Percentiles rank a stretch among this genome's conserved stretches.
These are phyloP conservation scores for Sclerotinia minor DNA, from an alignment of 2,329 filamentous ascomycete species.

Conservation along the genomic window DNA sequence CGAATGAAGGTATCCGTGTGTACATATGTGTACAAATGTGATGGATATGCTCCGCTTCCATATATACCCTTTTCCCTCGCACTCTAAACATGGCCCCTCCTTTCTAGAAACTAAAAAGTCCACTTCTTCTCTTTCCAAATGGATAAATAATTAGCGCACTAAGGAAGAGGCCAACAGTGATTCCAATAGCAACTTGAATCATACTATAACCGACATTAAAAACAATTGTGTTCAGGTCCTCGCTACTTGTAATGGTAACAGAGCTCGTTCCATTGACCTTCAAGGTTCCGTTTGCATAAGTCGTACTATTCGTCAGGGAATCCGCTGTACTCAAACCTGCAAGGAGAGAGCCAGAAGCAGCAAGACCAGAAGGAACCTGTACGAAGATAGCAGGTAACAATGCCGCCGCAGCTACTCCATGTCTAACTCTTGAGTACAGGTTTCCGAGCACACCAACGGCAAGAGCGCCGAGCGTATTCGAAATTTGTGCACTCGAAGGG, in stretches of 20 bases:
- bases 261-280: slow-evolving; percentile 37
- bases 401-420: slow-evolving; percentile 73
- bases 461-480: slow-evolving; percentile 74
- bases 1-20: background rate
- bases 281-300: slow-evolving; percentile 37
- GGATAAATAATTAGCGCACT: slow-evolving; percentile 46
- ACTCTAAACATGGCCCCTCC: background rate
- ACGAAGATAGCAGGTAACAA: slow-evolving; percentile 86
- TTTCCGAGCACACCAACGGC: slow-evolving; percentile 76
- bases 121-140: slow-evolving; percentile 45
- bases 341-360: slow-evolving; percentile 58
- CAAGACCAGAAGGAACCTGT: slow-evolving; percentile 63
- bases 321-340: slow-evolving; percentile 59
- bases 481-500: slow-evolving; percentile 68
- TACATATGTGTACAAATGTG: background rate
- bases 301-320: slow-evolving; percentile 47
- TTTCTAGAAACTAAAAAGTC: slow-evolving; percentile 45
- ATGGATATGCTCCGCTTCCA: background rate
- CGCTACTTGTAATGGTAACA: slow-evolving; percentile 29
- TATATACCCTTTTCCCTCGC: background rate
- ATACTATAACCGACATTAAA: slow-evolving; percentile 46
- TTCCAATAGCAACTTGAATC: slow-evolving; percentile 48
- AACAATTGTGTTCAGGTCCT: slow-evolving; percentile 43
- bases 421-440: slow-evolving; percentile 63
- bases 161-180: slow-evolving; percentile 46